These are phyloP conservation scores for Boletus holoroseus DNA, from an alignment of 1,284 basidiomycete species.

Conservation along the genomic window DNA sequence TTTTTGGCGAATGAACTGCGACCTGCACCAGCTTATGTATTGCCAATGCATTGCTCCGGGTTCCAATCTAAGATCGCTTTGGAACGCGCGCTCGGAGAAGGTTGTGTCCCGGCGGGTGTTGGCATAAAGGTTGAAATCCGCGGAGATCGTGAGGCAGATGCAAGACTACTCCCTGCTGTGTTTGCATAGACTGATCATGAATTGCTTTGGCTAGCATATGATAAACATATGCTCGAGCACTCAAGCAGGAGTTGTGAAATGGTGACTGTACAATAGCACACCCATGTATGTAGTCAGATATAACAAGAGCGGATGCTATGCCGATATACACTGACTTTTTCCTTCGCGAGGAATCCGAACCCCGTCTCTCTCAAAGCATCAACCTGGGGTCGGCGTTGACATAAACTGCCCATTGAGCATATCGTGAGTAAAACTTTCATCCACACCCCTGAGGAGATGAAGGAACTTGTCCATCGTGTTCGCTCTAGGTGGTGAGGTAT, in stretches of 20 bases:
- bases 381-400: constrained; percentile 1
- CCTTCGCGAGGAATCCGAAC: background rate
- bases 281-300: constrained; percentile 2
- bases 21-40: constrained; percentile 62
- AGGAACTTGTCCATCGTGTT: constrained; percentile 49
- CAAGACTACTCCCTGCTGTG: constrained; percentile 32
- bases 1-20: constrained; percentile 57
- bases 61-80: constrained; percentile 67
- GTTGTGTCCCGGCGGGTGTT: constrained; percentile 70
- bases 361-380: background rate
- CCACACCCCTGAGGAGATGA: constrained; percentile 43
- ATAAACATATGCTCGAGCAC: background rate
- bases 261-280: constrained; percentile 3
- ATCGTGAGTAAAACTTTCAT: constrained; percentile 31
- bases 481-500: constrained; percentile 37
- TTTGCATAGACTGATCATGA: constrained; percentile 11
- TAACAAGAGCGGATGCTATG: constrained; percentile 1
- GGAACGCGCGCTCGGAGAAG: constrained; percentile 61
- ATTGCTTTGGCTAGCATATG: background rate
- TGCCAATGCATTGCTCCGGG: constrained; percentile 82
- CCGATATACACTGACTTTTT: constrained; percentile 2
- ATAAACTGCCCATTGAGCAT: constrained; percentile 1
- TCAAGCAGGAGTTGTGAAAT: background rate
- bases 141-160: constrained; percentile 39
- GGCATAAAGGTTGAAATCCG: constrained; percentile 58